phyloP scores from a whole-genome alignment of 495 filamentous ascomycete species.

The Penicillium verhagenii region DNA sequence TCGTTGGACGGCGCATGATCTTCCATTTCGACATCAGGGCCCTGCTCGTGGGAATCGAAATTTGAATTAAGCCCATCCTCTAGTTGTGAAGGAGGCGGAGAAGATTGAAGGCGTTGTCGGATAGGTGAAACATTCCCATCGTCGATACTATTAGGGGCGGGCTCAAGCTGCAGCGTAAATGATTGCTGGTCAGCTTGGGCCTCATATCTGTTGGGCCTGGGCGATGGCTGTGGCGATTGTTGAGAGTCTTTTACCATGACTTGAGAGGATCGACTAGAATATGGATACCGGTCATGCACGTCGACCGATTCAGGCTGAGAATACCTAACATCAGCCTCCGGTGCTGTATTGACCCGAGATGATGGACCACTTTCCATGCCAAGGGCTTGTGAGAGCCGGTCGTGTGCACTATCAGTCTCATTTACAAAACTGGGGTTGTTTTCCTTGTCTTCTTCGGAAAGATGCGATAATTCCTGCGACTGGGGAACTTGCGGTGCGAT shows the following conservation, averaged over 20 bases:
- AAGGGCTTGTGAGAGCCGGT: constrained; percentile 42
- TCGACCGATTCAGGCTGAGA: constrained; percentile 1
- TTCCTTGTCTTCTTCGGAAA: constrained; percentile 52
- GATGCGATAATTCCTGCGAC: constrained; percentile 26
- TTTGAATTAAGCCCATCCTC: not conserved
- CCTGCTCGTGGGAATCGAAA: not conserved
- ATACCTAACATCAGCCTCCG: not conserved
- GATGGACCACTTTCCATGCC: constrained; percentile 28
- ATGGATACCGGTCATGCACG: constrained; percentile 5
- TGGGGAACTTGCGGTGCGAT: constrained; percentile 20
- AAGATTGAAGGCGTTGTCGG: constrained; percentile 25
- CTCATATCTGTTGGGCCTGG: not conserved
- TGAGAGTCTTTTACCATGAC: constrained; percentile 51
- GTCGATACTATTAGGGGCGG: constrained; percentile 17
- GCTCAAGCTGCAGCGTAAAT: constrained; percentile 12
- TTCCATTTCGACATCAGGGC: not conserved
- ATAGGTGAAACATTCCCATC: constrained; percentile 29
- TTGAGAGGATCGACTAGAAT: constrained; percentile 32
- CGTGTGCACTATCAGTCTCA: constrained; percentile 35
- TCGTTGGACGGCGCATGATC: constrained; percentile 11
- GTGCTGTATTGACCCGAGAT: constrained; percentile 1
- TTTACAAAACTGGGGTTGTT: constrained; percentile 36
- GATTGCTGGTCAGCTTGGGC: not conserved
- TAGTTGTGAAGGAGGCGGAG: constrained; percentile 20
- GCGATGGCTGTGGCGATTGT: constrained; percentile 32